Evolutionary conservation across 352 stramenopile genomes (phyloP), one percentile per base, ranked within the genome.

Genomic region (Nothophytophthora sp.): DNA sequence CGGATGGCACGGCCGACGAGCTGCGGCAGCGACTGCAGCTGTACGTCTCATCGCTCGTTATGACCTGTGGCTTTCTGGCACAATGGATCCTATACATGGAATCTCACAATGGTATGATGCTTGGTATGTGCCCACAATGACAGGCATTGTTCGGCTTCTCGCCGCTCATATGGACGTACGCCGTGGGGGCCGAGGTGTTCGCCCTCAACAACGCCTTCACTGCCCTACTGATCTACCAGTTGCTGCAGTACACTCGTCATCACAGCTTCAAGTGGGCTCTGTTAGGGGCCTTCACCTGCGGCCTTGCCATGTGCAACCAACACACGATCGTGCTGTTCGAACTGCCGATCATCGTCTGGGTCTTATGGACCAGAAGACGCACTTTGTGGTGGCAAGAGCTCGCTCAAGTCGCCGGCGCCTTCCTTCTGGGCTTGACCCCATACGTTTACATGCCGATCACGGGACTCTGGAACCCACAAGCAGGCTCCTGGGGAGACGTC

Each of bases 171-270:
- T 99, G 96, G 96, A 93, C 93, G 44, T 98, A 99, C 63, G 88
- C 90, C 1, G 81, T 95, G 27, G 87, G 90, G 7, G 87, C 95
- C 28, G 96, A 99, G 76, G 96, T 99, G 11, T 99, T 99, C 65
- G 86, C 95, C 5, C 73, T 99, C n/a, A 98, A 99, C 63, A 98
- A 98, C 41, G 59, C 97, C 1, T 96, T 98, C 25, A 66, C 86
- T 8, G 73, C 90, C 4, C 20, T 84, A 28, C 70, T 99, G 16
- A 7, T 95, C 11, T 88, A 80, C 50, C 47, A 87, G 16, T 62
- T 87, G 19, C 33, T 96, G 13, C 59, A 60, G 4, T 92, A 89
- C 33, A 63, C 50, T 0, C 67, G 55, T 11, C 44, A 43, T 3
- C 49, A 43, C 16, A 54, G 67, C 39, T 20, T 74, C 0, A 35